Base-by-base conservation (phyloP, 768 basidiomycete species). In the Leccinum subtestaceum region DNA sequence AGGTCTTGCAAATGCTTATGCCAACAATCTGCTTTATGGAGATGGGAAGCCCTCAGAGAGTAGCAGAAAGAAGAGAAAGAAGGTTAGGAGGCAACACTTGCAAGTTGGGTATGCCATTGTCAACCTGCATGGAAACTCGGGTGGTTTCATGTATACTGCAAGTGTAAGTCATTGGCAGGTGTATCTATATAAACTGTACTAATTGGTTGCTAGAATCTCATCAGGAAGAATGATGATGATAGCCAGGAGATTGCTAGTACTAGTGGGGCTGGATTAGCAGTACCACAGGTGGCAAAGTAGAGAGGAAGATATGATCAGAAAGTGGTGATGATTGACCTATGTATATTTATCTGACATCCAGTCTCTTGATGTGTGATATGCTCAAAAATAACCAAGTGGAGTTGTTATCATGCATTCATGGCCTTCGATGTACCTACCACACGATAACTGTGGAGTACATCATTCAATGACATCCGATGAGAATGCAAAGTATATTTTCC, bases 401-500 rank as follows among this genome's bases (percentile, higher is more conserved):
- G n/a, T n/a, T n/a, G n/a, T n/a, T n/a, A n/a, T n/a, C n/a, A n/a
- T n/a, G n/a, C n/a, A n/a, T n/a, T 29, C 27, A 50, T 11, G 25
- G 27, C 29, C 47, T 49, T 34, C 3, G 29, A 58, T 31, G 13
- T n/a, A n/a, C n/a, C n/a, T 2, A 48, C 21, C 27, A 25, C 19
- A 19, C 8, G 32, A 55, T 49, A 32, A n/a, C 34, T 15, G 5
- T 32, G 19, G 59, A 27, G 38, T 5, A 13, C 19, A 8, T 12
- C 0, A 11, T 21, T 11, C 43, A 45, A 9, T 21, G n/a, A 19
- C 31, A 36, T 29, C 29, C 13, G 8, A 48, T 21, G 25, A 8
- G 29, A 56, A 60, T 63, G 62, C 59, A 60, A 55, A 29, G 13
- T 54, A 57, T 43, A 55, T 58, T 64, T 40, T 15, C 40, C 49